Evolutionary conservation across 2,329 filamentous ascomycete species (phyloP).

Genomic region (Metarhizium brunneum): DNA sequence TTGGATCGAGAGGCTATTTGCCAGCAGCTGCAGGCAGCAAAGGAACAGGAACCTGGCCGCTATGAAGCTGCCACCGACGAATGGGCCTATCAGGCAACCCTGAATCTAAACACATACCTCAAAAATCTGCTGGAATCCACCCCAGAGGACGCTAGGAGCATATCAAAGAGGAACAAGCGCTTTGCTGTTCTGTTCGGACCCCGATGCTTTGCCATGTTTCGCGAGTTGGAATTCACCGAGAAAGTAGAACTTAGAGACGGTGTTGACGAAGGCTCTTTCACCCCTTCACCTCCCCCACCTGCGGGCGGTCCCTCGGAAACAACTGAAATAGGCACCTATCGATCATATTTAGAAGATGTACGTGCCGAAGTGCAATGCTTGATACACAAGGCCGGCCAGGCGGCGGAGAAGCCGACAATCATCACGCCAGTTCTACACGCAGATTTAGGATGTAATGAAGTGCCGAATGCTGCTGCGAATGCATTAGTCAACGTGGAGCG

Average conservation of each 20-base stretch:
- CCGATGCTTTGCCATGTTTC: slow-evolving; percentile 39
- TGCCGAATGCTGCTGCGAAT: slow-evolving; percentile 16
- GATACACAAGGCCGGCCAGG: slow-evolving; percentile 25
- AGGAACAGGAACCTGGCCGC: slow-evolving; percentile 35
- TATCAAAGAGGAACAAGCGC: slow-evolving; percentile 48
- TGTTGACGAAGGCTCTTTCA: slow-evolving; percentile 29
- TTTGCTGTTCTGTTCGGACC: slow-evolving; percentile 45
- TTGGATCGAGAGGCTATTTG: slow-evolving; percentile 35
- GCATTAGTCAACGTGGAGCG: slow-evolving; percentile 21
- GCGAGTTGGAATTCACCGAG: slow-evolving; percentile 39
- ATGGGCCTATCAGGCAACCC: slow-evolving; percentile 30
- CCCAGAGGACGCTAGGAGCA: slow-evolving; percentile 29
- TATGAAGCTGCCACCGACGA: slow-evolving; percentile 34
- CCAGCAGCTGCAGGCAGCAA: slow-evolving; percentile 28
- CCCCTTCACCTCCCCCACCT: slow-evolving; percentile 24
- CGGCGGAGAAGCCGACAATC: slow-evolving; percentile 18
- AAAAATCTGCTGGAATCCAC: slow-evolving; percentile 35
- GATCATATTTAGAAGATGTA: slow-evolving; percentile 41
- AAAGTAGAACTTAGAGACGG: slow-evolving; percentile 25
- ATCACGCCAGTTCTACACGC: slow-evolving; percentile 22
- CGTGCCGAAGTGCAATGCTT: slow-evolving; percentile 37
- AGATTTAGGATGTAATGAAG: slow-evolving; percentile 21
- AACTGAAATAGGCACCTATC: slow-evolving; percentile 30
- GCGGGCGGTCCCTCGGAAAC: slow-evolving; percentile 21
- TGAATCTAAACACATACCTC: slow-evolving; percentile 41